Evolutionary conservation across 768 basidiomycete species (phyloP).

Genomic region (Agrocybe chaxingu): DNA sequence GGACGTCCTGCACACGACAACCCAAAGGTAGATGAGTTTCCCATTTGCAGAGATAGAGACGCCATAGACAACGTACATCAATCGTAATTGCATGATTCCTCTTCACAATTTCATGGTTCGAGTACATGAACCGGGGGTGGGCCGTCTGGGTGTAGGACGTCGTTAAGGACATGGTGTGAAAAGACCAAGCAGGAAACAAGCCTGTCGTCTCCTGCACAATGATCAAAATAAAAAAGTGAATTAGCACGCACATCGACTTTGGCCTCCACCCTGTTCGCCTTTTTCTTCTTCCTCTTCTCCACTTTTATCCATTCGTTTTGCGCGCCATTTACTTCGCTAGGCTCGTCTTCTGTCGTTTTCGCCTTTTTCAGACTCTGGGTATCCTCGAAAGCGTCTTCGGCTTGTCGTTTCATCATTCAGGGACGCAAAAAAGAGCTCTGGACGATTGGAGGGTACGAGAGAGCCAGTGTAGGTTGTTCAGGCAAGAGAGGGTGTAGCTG

Average conservation of each 20-base stretch:
- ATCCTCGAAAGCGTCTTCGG: constrained; percentile 2
- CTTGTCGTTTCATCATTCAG: constrained; percentile 8
- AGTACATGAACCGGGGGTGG: constrained; percentile 80
- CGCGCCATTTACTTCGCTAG: neutral
- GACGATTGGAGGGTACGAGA: neutral
- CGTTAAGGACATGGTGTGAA: constrained; percentile 13
- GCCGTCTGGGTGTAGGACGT: constrained; percentile 32
- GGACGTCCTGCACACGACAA: constrained; percentile 60
- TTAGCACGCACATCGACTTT: constrained; percentile 50
- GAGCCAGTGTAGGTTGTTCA: neutral
- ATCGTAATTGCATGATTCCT: constrained; percentile 76
- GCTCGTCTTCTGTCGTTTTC: constrained; percentile 8
- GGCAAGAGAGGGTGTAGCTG: too few species aligned
- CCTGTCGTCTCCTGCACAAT: too few species aligned
- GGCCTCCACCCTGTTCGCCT: constrained; percentile 52
- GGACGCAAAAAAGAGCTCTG: neutral
- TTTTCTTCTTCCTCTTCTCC: constrained; percentile 71
- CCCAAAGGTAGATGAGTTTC: too few species aligned
- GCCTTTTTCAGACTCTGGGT: constrained; percentile 13
- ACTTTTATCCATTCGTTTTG: constrained; percentile 60
- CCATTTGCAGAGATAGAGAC: too few species aligned
- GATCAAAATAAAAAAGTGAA: neutral
- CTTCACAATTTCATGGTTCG: constrained; percentile 70
- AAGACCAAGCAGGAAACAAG: constrained; percentile 2
- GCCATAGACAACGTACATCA: constrained; percentile 49